Evolutionary conservation across 176 grass and related monocot species (phyloP).

Genomic region (Eleusine coracana): DNA sequence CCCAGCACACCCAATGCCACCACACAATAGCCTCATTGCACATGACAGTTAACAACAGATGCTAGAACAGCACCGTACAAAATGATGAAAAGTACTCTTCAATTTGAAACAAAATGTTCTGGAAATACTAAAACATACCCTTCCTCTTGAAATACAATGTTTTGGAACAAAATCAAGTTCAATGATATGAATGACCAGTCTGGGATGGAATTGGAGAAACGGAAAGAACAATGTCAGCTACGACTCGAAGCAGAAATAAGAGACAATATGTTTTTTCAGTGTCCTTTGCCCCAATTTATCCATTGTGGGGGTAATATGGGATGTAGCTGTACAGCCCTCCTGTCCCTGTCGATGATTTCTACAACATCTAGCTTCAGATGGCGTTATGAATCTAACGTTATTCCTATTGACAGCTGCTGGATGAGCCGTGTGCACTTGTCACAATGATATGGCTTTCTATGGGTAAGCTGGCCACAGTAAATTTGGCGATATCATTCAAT

Average conservation of each 20-base stretch:
- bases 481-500: too few species aligned
- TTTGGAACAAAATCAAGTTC: conserved; percentile 9
- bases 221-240: not conserved
- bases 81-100: not conserved
- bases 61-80: not conserved
- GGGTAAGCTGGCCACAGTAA: too few species aligned
- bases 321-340: not conserved
- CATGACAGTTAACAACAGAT: not conserved
- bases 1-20: not conserved
- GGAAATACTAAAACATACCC: not conserved
- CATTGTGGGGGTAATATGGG: not conserved
- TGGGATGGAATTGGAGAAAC: not conserved
- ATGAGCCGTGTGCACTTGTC: not conserved
- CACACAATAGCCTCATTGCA: conserved; percentile 17
- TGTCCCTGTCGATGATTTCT: not conserved
- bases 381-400: not conserved
- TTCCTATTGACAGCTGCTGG: not conserved
- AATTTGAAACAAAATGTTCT: not conserved
- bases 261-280: not conserved
- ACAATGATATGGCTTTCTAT: too few species aligned
- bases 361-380: not conserved
- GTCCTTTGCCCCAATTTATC: conserved; percentile 9
- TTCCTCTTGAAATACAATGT: not conserved
- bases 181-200: not conserved
- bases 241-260: not conserved